Evolutionary conservation across 148 eudicot species (phyloP).

Genomic region (Cornus kousa): DNA sequence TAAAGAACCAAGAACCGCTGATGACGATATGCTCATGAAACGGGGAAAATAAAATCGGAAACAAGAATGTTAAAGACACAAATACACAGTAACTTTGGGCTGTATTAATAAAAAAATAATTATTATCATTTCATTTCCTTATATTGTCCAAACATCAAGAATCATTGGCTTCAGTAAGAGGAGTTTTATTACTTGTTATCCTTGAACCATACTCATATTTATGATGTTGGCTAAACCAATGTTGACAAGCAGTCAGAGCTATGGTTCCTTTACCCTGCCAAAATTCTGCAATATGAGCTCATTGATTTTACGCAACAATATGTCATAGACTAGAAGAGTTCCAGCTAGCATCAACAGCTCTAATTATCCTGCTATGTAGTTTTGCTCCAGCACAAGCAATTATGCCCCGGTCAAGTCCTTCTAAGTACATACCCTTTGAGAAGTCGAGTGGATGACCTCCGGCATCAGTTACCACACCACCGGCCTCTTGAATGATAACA

Average conservation of each 20-base stretch:
- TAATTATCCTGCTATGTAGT: constrained; percentile 41
- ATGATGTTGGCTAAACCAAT: neutral
- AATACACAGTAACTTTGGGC: too few species aligned
- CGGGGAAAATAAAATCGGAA: neutral
- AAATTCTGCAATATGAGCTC: neutral
- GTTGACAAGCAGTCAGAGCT: neutral
- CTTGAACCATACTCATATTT: neutral
- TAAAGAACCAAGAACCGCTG: neutral
- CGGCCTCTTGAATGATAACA: constrained; percentile 47
- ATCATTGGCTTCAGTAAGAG: neutral
- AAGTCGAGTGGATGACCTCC: constrained; percentile 38
- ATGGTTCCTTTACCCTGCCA: neutral
- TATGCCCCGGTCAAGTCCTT: constrained; percentile 51
- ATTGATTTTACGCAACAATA: neutral
- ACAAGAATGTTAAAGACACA: too few species aligned
- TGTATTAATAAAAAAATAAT: too few species aligned
- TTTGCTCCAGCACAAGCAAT: constrained; percentile 41
- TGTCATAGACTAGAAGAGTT: constrained; percentile 42
- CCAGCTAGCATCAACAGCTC: constrained; percentile 56
- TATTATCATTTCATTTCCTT: neutral
- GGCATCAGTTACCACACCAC: constrained; percentile 51
- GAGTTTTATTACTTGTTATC: neutral
- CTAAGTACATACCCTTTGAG: constrained; percentile 41
- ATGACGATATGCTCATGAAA: neutral
- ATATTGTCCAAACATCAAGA: neutral